Evolutionary conservation across 2,329 filamentous ascomycete genomes (phyloP).

Genomic region (Scytalidium sp.): DNA sequence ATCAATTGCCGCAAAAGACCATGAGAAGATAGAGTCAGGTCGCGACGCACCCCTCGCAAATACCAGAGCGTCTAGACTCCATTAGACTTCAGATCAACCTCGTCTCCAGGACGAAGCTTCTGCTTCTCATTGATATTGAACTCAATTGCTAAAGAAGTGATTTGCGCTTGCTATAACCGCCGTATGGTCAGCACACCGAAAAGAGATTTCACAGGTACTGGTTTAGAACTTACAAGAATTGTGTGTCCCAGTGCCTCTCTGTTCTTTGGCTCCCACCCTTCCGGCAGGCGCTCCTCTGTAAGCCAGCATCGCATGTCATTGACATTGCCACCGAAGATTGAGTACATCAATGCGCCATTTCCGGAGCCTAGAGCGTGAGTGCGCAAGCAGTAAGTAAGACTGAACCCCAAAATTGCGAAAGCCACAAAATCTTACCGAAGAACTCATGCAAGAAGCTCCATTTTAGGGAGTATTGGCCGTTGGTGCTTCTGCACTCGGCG

Average conservation of each 20-base stretch:
- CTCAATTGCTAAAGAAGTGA: background rate
- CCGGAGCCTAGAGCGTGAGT: background rate
- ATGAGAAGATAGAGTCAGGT: too few relatives aligned
- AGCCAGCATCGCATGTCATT: background rate
- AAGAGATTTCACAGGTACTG: background rate
- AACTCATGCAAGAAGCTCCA: background rate
- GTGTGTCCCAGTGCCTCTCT: background rate
- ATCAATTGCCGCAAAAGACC: too few relatives aligned
- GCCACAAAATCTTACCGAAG: background rate
- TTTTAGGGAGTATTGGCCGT: background rate
- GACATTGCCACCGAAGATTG: background rate
- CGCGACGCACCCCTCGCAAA: too few relatives aligned
- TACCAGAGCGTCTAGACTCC: too few relatives aligned
- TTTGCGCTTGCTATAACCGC: background rate
- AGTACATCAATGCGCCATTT: background rate
- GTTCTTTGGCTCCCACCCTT: background rate
- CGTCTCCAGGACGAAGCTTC: background rate
- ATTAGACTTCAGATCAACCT: too few relatives aligned
- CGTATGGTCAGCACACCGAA: background rate
- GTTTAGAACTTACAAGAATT: background rate
- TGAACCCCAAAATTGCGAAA: background rate
- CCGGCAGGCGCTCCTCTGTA: background rate
- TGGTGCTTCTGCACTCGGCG: background rate
- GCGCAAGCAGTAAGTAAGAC: background rate
- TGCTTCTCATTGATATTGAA: constrained; percentile 1